phyloP scores from a whole-genome alignment of 345 rosid species.

The Anastatica hierochuntica region DNA sequence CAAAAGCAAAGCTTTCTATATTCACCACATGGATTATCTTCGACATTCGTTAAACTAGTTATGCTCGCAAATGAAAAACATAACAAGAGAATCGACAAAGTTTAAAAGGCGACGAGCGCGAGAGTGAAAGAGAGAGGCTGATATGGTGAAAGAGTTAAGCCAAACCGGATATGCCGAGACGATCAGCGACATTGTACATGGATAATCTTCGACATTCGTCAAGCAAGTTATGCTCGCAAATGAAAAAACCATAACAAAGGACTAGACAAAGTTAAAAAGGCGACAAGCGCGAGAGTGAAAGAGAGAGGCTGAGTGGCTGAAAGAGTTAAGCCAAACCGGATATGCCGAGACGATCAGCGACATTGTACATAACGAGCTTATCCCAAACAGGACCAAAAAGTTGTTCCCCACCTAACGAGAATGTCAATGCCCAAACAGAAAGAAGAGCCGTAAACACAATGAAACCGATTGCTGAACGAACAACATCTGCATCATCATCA shows the following conservation, averaged over 20 bases:
- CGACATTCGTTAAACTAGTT: too few relatives aligned
- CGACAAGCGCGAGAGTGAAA: background rate
- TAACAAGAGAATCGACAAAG: background rate
- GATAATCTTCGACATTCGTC: too few relatives aligned
- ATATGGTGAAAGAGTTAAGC: too few relatives aligned
- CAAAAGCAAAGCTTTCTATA: too few relatives aligned
- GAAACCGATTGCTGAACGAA: slow-evolving; percentile 78
- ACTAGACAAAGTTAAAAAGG: background rate
- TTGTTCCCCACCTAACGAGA: slow-evolving; percentile 69
- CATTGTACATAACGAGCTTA: slow-evolving; percentile 86
- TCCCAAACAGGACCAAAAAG: slow-evolving; percentile 77
- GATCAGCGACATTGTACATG: slow-evolving; percentile 82
- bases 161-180: slow-evolving; percentile 73
- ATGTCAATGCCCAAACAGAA: slow-evolving; percentile 82
- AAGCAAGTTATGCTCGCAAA: too few relatives aligned
- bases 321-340: slow-evolving; percentile 50
- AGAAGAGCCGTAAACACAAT: slow-evolving; percentile 46
- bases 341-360: slow-evolving; percentile 75
- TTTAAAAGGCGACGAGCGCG: background rate
- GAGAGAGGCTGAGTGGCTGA: too few relatives aligned
- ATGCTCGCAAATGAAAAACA: too few relatives aligned
- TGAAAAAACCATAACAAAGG: too few relatives aligned
- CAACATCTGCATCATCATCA: slow-evolving; percentile 47
- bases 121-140: too few relatives aligned
- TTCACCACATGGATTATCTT: too few relatives aligned